Base-by-base conservation (phyloP, 768 basidiomycete species). In the Kwoniella pini region DNA sequence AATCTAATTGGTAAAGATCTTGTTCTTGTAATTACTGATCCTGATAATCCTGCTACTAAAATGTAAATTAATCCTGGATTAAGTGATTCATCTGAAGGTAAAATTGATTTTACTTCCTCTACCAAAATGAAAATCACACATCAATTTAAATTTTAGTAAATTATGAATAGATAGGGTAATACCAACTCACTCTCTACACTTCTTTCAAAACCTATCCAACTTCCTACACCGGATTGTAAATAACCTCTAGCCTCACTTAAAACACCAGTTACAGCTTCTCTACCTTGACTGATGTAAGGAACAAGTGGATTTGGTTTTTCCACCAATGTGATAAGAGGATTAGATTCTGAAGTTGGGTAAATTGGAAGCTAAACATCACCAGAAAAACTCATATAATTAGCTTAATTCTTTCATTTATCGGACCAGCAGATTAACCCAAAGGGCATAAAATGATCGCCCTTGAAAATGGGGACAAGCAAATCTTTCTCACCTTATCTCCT, bases 51-150 rank as follows among this genome's bases (percentile, higher is more conserved):
- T 2, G 91, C 86, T 49, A 98, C 84, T 49, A 91, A 90, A 45
- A 90, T 88, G 81, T 95, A 97, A 54, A 97, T 86, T 4, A 88
- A 71, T n/a, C 89, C 91, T 0, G 94, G 94, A 10, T 87, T 91
- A 27, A 96, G 84, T 0, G 87, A 82, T 79, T 97, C 95, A 54
- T 88, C 82, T 0, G 86, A 83, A 0, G 90, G 87, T 13, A 91
- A 80, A 68, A 98, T 84, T 5, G 87, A 84, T 77, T 92, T 92
- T 30, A 97, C 81, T 64, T 91, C 87, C 60, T 82, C 93, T 95
- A n/a, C n/a, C n/a, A n/a, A n/a, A n/a, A n/a, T n/a, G n/a, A n/a
- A n/a, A n/a, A n/a, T n/a, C n/a, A n/a, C n/a, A n/a, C n/a, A n/a
- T n/a, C n/a, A n/a, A n/a, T n/a, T n/a, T n/a, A n/a, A n/a, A n/a